Evolutionary conservation across 768 basidiomycete genomes (phyloP).

Genomic region (Boletellus emodensis): DNA sequence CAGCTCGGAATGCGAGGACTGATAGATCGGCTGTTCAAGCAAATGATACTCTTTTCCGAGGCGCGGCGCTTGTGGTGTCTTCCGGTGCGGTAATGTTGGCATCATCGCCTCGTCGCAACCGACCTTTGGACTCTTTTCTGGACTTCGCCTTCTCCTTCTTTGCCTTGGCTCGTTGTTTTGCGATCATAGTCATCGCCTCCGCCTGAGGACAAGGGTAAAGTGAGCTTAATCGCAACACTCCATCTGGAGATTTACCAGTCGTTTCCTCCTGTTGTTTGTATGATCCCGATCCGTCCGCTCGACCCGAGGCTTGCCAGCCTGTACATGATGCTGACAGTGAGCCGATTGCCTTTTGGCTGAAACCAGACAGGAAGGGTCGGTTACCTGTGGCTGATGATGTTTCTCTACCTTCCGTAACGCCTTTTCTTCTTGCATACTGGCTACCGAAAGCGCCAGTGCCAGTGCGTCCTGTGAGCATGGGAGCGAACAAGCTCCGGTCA

Average conservation of each 20-base stretch:
- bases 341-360: conserved; percentile 16
- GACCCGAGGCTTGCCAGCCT: conserved; percentile 29
- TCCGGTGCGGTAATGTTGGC: conserved; percentile 11
- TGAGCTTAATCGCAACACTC: conserved; percentile 5
- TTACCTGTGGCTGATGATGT: conserved; percentile 39
- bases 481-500: conserved; percentile 18
- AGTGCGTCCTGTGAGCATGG: conserved; percentile 40
- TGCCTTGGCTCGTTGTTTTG: conserved; percentile 33
- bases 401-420: conserved; percentile 37
- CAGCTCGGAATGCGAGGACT: conserved; percentile 17
- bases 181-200: conserved; percentile 39
- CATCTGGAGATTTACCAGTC: conserved; percentile 35
- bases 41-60: conserved; percentile 35
- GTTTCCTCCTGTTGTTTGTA: conserved; percentile 32
- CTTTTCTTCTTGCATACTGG: conserved; percentile 44
- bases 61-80: conserved; percentile 6
- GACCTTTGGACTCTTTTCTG: conserved; percentile 23
- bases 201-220: conserved; percentile 31
- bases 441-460: conserved; percentile 46
- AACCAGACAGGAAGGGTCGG: conserved; percentile 4
- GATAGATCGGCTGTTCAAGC: conserved; percentile 21
- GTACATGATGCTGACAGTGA: conserved; percentile 12
- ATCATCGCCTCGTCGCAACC: conserved; percentile 10
- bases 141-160: conserved; percentile 39
- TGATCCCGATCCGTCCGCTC: conserved; percentile 25